Percentiles rank a stretch among this genome's conserved stretches.
Conservation (phyloP, 768 basidiomycete genomes). For the Tulasnella sp. region DNA sequence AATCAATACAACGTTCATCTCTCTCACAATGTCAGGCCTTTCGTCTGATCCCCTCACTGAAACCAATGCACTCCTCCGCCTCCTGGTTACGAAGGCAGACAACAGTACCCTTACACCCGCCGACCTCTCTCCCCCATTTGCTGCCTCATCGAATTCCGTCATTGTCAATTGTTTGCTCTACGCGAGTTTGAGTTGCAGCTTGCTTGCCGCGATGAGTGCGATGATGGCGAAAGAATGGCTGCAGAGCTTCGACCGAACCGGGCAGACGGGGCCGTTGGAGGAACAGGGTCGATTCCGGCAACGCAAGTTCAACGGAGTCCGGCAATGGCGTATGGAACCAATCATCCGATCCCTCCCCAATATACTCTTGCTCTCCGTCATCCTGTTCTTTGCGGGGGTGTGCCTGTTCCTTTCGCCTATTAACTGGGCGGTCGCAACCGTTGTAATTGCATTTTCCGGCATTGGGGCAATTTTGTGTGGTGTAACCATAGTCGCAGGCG, state of each 20-base stretch:
- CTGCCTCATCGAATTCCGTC: background rate
- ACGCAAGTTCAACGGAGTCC: background rate
- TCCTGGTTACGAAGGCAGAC: background rate
- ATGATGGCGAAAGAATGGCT: conserved; percentile 15
- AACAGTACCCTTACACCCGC: background rate
- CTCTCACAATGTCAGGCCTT: background rate
- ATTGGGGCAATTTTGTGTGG: background rate
- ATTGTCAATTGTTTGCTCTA: background rate
- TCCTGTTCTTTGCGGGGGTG: background rate
- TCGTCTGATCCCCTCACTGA: background rate
- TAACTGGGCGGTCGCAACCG: background rate
- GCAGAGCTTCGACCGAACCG: background rate
- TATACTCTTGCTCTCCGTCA: background rate
- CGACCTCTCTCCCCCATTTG: background rate
- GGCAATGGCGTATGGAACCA: background rate
- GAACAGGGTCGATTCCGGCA: conserved; percentile 7
- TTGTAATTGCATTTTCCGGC: background rate
- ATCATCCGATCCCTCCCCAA: background rate
- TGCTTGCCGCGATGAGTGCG: background rate
- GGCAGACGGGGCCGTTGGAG: background rate
- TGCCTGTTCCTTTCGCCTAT: background rate
- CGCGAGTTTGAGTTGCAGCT: conserved; percentile 11
- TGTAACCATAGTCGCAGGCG: background rate
- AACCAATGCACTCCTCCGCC: conserved; percentile 1
- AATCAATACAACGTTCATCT: conserved; percentile 5